Base-by-base conservation (phyloP, 2,329 filamentous ascomycete genomes). In the Neofusicoccum cordaticola region DNA sequence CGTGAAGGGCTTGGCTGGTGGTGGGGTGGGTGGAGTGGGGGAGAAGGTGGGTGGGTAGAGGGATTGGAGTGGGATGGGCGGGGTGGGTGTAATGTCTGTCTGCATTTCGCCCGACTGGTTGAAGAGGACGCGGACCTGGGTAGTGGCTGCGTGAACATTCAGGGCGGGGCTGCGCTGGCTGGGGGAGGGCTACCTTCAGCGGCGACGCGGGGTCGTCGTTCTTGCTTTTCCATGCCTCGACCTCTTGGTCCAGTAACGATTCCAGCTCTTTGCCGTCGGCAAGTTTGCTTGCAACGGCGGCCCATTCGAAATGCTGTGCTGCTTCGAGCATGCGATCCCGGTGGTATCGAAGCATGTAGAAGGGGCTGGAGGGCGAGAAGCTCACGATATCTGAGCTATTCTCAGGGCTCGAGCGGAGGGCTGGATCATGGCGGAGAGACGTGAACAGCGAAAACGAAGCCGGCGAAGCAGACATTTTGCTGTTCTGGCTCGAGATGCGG, bases 261-360 rank as follows among this genome's bases (percentile, higher is more conserved):
- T 74, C 68, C 66, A 78, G 64, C 22, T 72, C 68, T 67, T 73
- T 66, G 0, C 75, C 78, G 22, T 80, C 73, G 64, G 71, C 64
- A 1, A 81, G 68, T 39, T 67, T 66, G n/a, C 71, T 66, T 6
- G 71, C 71, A 4, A 77, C 76, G 17, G 71, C 69, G 15, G 74
- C 63, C 79, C 83, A 85, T 48, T 79, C 73, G 69, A 85, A 83
- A 68, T 83, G 77, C 67, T 79, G 72, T 27, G 83, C 81, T 48
- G 84, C 81, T 71, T 81, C 84, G n/a, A 92, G 81, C 73, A 97
- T 85, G 62, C 93, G 89, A 73, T 93, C 90, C 51, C 87, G 86
- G 75, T 97, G 93, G 69, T 89, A 88, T 65, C 87, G 82, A 15
- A 95, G 84, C 83, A 96, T 92, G 76, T 96, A 96, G 69, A 92